Base-by-base conservation (phyloP, 2,329 filamentous ascomycete species). In the Trichophyton benhamiae region DNA sequence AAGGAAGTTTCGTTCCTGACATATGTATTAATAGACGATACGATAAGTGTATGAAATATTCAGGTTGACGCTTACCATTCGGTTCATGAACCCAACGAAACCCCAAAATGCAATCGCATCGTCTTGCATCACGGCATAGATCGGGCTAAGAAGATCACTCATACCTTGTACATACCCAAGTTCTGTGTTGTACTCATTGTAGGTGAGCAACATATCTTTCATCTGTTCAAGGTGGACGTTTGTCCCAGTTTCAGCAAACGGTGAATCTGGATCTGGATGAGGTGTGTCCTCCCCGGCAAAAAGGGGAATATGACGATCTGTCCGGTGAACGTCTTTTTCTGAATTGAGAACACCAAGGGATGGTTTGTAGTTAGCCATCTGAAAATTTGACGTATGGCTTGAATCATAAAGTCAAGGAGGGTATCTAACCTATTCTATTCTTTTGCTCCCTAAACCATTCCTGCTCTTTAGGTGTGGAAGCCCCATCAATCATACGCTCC, bases 251-350 rank as follows among this genome's bases (percentile, higher is more conserved):
- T 91, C 88, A 11, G 92, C 89, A 73, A 97, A 99, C 0, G 94
- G 92, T 0, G 92, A 97, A 64, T 92, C 89, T 0, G 94, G 94
- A 69, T 99, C 94, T 0, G 94, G 95, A 71, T 99, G 94, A 6
- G 94, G 92, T 46, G 91, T 95, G 70, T 97, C 94, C 75, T 99
- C 94, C 64, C 94, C 94, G 7, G 89, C 87, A 72, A 99, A 99
- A 46, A 99, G 87, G n/a, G 89, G 87, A 33, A 99, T 89, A 53
- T 87, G 89, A 49, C 95, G 89, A 74, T 99, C 94, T 66, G 94
- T 99, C 68, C 94, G 87, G 73, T 99, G 95, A 17, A 99, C 95
- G 71, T 99, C 94, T 76, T 99, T 99, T 74, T 99, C 94, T 96
- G 79, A 72, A 75, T 75, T 71, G 65, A 72, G 74, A 62, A 81